phyloP scores from a whole-genome alignment of 768 basidiomycete species.

The Amanita rimosa region DNA sequence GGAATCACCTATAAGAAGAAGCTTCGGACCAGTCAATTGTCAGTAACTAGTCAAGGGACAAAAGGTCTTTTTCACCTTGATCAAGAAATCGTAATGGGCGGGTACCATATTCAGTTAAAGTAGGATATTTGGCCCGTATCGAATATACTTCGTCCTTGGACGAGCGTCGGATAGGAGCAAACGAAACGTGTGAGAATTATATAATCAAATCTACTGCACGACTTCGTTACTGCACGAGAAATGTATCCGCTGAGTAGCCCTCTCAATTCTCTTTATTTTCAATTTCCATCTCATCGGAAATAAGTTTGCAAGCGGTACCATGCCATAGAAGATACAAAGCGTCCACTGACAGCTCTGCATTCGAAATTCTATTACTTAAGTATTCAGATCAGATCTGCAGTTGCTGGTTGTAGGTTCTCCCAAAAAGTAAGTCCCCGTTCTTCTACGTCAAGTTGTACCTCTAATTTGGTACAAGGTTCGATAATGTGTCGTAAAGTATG shows the following conservation, averaged over 20 bases:
- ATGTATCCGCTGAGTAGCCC: too few relatives aligned
- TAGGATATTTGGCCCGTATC: not conserved
- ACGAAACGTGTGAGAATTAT: not conserved
- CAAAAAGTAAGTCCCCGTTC: too few relatives aligned
- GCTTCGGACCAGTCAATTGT: constrained; percentile 29
- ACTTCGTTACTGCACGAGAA: too few relatives aligned
- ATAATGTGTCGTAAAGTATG: not conserved
- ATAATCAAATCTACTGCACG: too few relatives aligned
- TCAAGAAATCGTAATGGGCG: constrained; percentile 95
- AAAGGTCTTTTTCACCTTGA: constrained; percentile 48
- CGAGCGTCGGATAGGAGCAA: not conserved
- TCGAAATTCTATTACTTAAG: too few relatives aligned
- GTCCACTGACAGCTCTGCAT: too few relatives aligned
- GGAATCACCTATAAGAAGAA: constrained; percentile 93
- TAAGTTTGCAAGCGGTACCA: too few relatives aligned
- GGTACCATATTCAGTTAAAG: constrained; percentile 50
- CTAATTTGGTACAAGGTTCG: not conserved
- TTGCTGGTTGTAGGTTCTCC: too few relatives aligned
- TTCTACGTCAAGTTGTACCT: not conserved
- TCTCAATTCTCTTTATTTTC: too few relatives aligned
- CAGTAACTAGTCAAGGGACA: not conserved
- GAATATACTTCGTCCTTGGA: not conserved
- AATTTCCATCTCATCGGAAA: too few relatives aligned
- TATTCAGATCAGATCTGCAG: too few relatives aligned
- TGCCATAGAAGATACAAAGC: too few relatives aligned